Base-by-base conservation (phyloP, 2,329 filamentous ascomycete genomes). In the Aspergillus unguis region DNA sequence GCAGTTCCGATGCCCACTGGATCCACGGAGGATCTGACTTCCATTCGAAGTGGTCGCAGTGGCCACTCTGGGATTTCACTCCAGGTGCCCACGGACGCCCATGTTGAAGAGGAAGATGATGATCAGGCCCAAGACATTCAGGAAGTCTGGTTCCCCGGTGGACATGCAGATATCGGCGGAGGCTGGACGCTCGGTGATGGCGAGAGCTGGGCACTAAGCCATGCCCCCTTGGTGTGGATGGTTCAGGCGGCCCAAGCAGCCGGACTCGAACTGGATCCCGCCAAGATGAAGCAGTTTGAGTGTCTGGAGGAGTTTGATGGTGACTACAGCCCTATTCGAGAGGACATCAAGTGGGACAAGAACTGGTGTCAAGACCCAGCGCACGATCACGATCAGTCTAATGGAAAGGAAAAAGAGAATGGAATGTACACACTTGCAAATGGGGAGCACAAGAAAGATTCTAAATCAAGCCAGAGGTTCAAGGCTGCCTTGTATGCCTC, bases 101-200 rank as follows among this genome's bases (percentile, higher is more conserved):
- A 17, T 50, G 50, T 29, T 11, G 29, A 10, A 11, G 29, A 58
- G 9, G 61, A 68, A 8, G 59, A 58, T 41, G 62, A 64, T 3
- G 64, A 64, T n/a, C 53, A 52, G 0, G 76, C 79, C 1, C 88
- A 92, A 63, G 87, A 92, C 59, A 86, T 92, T 44, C 81, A 88
- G 54, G 89, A 94, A 62, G 81, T 92, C 6, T 76, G 74, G 74
- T 94, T 94, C 62, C 79, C 88, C 0, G 89, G 89, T 6, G 85
- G 85, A 8, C 89, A 95, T 57, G 88, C 83, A 1, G 88, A 92
- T 57, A 84, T 92, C 29, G 88, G 88, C 1, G 88, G 88, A 7
- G 88, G 88, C 0, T 91, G 87, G 88, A 80, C 82, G 45, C 71
- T 82, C 0, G 68, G 10, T 77, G 27, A 53, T 17, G 51, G 46